phyloP scores from a whole-genome alignment of 495 filamentous ascomycete species.

The Xylaria flabelliformis region DNA sequence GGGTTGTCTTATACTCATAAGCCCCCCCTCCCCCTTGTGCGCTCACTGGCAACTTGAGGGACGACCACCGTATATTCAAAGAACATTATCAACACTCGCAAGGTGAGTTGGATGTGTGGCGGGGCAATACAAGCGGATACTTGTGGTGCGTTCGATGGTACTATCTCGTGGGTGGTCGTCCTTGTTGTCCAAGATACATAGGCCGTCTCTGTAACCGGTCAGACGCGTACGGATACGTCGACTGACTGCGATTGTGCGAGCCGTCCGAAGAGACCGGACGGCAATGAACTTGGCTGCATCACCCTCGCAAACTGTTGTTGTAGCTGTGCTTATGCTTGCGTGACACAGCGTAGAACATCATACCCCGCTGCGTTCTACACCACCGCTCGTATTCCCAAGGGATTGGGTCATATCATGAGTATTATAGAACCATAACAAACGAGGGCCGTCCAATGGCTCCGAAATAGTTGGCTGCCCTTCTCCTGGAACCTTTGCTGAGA shows the following conservation, averaged over 20 bases:
- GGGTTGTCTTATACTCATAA: constrained; percentile 11
- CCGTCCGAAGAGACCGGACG: constrained; percentile 17
- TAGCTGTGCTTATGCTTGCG: constrained; percentile 22
- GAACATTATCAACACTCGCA: constrained; percentile 20
- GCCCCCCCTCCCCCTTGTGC: too few species aligned
- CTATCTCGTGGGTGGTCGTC: constrained; percentile 14
- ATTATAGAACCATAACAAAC: constrained; percentile 3
- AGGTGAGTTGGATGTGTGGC: not conserved
- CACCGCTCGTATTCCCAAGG: constrained; percentile 22
- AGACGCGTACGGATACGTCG: constrained; percentile 12
- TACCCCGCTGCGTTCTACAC: constrained; percentile 3
- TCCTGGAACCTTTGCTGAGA: not conserved
- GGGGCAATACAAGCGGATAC: constrained; percentile 7
- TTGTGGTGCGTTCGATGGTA: constrained; percentile 16
- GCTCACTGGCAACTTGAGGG: not conserved
- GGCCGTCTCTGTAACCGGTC: constrained; percentile 28
- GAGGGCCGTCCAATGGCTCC: constrained; percentile 7
- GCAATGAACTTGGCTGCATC: constrained; percentile 19
- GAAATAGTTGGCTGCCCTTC: constrained; percentile 4
- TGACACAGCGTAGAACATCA: constrained; percentile 21
- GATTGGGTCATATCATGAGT: constrained; percentile 16
- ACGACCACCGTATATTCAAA: not conserved
- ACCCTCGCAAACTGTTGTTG: constrained; percentile 30
- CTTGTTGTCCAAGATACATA: constrained; percentile 13
- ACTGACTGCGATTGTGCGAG: constrained; percentile 11